These are phyloP conservation scores for Cladobotryum mycophilum DNA, from an alignment of 2,329 filamentous ascomycete species.

Conservation along the genomic window DNA sequence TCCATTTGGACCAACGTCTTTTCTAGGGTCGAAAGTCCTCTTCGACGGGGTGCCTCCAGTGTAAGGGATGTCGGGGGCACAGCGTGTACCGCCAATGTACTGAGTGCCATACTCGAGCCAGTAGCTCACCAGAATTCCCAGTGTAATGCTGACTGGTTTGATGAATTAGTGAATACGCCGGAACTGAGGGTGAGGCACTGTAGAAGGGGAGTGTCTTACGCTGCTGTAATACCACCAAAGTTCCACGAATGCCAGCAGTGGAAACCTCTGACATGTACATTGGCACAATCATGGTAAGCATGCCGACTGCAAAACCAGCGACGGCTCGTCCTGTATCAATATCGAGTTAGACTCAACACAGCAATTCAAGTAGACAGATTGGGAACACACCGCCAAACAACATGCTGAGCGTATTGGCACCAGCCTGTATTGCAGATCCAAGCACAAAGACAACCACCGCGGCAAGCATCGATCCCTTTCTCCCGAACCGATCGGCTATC, in stretches of 20 bases:
- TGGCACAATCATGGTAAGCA: conserved; percentile 33
- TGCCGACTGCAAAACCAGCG: conserved; percentile 39
- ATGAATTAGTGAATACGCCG: background rate
- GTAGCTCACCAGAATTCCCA: conserved; percentile 37
- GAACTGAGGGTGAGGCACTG: no score
- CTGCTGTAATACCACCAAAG: conserved; percentile 39
- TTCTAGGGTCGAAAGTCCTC: conserved; percentile 36
- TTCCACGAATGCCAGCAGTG: conserved; percentile 42
- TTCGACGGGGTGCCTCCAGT: conserved; percentile 33
- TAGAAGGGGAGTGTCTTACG: conserved; percentile 12
- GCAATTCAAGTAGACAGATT: background rate
- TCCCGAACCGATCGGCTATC: conserved; percentile 28
- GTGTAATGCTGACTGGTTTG: conserved; percentile 28
- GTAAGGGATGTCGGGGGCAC: conserved; percentile 41
- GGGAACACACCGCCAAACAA: conserved; percentile 29
- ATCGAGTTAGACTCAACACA: background rate
- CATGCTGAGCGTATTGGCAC: conserved; percentile 33
- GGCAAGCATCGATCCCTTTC: conserved; percentile 30
- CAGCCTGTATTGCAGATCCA: conserved; percentile 39
- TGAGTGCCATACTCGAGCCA: conserved; percentile 38
- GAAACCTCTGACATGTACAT: conserved; percentile 44
- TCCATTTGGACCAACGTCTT: conserved; percentile 33
- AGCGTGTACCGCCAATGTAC: conserved; percentile 38
- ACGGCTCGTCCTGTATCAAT: conserved; percentile 31
- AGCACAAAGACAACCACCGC: conserved; percentile 32